These are phyloP conservation scores for Sechiopsis laciniata DNA, from an alignment of 306 rosid genomes.

Conservation along the genomic window DNA sequence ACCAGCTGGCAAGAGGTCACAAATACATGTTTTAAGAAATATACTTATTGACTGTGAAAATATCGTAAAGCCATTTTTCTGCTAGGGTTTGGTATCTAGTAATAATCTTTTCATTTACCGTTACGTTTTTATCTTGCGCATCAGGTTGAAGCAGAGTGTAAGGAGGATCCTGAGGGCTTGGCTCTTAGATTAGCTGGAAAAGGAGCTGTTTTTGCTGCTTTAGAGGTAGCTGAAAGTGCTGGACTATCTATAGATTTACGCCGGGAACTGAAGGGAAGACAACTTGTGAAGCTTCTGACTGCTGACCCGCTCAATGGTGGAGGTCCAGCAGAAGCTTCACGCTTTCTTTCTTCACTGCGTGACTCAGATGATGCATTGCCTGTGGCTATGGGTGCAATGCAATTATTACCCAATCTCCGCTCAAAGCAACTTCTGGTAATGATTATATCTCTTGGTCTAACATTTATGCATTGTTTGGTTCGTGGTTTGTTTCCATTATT, in stretches of 20 bases:
- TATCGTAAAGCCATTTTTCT: background rate
- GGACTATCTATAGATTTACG: conserved; percentile 82
- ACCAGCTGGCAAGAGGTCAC: conserved; percentile 96
- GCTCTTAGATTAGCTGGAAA: conserved; percentile 95
- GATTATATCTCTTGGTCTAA: conserved; percentile 25
- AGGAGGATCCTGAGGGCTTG: conserved; percentile 96
- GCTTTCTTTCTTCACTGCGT: conserved; percentile 89
- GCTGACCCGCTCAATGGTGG: conserved; percentile 99
- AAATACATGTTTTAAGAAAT: conserved; percentile 18
- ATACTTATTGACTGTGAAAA: conserved; percentile 19
- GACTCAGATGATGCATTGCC: conserved; percentile 95
- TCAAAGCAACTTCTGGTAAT: conserved; percentile 97
- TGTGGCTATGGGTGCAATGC: conserved; percentile 99
- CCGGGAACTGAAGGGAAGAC: conserved; percentile 93
- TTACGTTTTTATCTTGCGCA: conserved; percentile 20
- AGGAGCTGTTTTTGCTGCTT: conserved; percentile 97
- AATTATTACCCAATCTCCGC: conserved; percentile 86
- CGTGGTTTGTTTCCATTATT: too few relatives aligned
- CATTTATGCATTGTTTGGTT: background rate
- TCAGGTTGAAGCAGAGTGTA: conserved; percentile 96
- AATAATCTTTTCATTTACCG: background rate
- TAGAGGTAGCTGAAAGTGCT: conserved; percentile 97
- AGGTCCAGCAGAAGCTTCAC: conserved; percentile 99
- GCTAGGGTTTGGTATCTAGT: background rate
- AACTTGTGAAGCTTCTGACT: conserved; percentile 95